Evolutionary conservation across 1,139 yeast genomes (phyloP).

Genomic region (Blastobotrys illinoisensis): DNA sequence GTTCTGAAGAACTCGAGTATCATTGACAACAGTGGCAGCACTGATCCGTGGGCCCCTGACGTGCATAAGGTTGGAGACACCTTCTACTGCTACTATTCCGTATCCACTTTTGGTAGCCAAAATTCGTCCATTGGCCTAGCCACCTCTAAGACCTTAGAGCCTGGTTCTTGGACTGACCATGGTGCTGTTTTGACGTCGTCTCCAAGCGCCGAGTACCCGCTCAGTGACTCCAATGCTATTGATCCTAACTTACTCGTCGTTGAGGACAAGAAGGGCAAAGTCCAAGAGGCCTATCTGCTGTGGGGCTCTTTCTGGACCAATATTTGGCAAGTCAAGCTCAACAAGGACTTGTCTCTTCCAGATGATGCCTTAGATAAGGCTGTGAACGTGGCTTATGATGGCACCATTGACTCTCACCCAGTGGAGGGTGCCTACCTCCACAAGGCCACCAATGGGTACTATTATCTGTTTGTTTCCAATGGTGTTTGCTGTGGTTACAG

Average conservation of each 20-base stretch:
- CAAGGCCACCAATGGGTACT: constrained; percentile 5
- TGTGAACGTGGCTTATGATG: constrained; percentile 1
- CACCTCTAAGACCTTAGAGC: constrained; percentile 6
- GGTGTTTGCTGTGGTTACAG: constrained; percentile 8
- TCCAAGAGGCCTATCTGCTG: constrained; percentile 3
- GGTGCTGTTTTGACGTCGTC: constrained; percentile 4
- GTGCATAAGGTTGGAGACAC: constrained; percentile 7
- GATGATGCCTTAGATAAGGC: constrained; percentile 2
- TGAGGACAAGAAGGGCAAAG: neutral
- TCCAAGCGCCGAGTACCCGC: constrained; percentile 2
- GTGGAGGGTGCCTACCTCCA: constrained; percentile 8
- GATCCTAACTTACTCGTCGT: constrained; percentile 5
- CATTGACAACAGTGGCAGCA: constrained; percentile 4
- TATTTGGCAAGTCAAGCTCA: constrained; percentile 4
- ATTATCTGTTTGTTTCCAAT: constrained; percentile 7
- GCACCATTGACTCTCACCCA: constrained; percentile 6
- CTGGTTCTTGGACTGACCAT: constrained; percentile 7
- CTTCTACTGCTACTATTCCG: constrained; percentile 7
- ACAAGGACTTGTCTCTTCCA: constrained; percentile 2
- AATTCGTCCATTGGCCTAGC: constrained; percentile 8
- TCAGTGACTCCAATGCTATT: constrained; percentile 4
- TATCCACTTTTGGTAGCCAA: constrained; percentile 5
- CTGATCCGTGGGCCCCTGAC: constrained; percentile 9
- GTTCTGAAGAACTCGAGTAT: constrained; percentile 2
- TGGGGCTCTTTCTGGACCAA: constrained; percentile 8